phyloP scores from a whole-genome alignment of 2,329 filamentous ascomycete genomes.

The Ceratocystis harringtonii region DNA sequence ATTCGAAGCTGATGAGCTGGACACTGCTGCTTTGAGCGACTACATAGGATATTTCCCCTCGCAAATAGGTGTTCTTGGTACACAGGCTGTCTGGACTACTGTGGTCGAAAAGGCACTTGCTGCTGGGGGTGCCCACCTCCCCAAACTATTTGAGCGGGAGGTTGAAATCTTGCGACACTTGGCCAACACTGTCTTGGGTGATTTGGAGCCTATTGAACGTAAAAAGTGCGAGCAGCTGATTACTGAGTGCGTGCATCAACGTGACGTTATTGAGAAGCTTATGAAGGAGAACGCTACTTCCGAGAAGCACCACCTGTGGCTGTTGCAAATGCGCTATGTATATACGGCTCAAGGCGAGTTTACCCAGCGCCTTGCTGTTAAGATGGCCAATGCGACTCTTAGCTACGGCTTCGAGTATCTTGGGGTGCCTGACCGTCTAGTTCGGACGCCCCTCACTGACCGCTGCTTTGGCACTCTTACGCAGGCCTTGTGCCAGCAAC shows the following conservation, averaged over 20 bases:
- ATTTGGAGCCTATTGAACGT: slow-evolving; percentile 70
- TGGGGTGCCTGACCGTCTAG: slow-evolving; percentile 87
- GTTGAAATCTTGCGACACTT: slow-evolving; percentile 74
- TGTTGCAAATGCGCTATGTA: slow-evolving; percentile 92
- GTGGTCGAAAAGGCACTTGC: slow-evolving; percentile 65
- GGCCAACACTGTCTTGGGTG: slow-evolving; percentile 75
- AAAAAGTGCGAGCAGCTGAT: slow-evolving; percentile 99
- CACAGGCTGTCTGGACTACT: slow-evolving; percentile 86
- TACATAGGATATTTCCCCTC: slow-evolving; percentile 79
- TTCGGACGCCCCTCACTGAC: slow-evolving; percentile 91
- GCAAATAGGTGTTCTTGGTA: slow-evolving; percentile 88
- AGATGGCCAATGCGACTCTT: slow-evolving; percentile 92
- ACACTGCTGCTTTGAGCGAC: slow-evolving; percentile 53
- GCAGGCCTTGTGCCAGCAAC: slow-evolving; percentile 82
- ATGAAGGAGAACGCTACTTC: slow-evolving; percentile 58
- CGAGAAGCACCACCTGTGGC: slow-evolving; percentile 76
- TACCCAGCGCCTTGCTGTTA: slow-evolving; percentile 68
- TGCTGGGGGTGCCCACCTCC: slow-evolving; percentile 50
- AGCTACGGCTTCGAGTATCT: slow-evolving; percentile 98
- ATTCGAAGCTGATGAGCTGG: slow-evolving; percentile 56
- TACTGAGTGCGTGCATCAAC: slow-evolving; percentile 96
- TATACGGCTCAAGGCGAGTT: slow-evolving; percentile 67
- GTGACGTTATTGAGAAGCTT: slow-evolving; percentile 81
- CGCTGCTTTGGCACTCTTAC: slow-evolving; percentile 96
- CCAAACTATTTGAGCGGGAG: slow-evolving; percentile 65